Conservation (phyloP, 2,329 filamentous ascomycete genomes). For the Diaporthe nobilis region DNA sequence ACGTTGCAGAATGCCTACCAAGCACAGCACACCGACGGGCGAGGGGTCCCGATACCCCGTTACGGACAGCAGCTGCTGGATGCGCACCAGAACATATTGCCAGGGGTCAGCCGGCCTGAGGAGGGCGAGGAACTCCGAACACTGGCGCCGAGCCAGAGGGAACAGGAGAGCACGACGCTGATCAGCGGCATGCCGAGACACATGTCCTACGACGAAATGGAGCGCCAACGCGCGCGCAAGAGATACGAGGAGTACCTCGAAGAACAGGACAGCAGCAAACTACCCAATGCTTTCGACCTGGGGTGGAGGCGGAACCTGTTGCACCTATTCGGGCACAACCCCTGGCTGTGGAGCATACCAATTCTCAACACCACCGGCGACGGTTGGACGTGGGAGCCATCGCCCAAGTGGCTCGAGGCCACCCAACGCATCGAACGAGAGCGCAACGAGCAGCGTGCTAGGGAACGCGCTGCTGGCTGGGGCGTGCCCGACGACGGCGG, state of each 20-base stretch:
- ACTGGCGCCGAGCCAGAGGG: conserved; percentile 35
- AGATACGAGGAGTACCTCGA: conserved; percentile 84
- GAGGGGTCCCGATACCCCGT: conserved; percentile 66
- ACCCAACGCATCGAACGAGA: conserved; percentile 73
- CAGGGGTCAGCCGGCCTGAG: conserved; percentile 84
- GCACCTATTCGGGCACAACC: conserved; percentile 84
- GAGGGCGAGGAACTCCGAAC: conserved; percentile 78
- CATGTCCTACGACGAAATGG: conserved; percentile 68
- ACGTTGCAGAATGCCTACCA: conserved; percentile 76
- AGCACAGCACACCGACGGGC: conserved; percentile 66
- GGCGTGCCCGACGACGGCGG: conserved; percentile 58
- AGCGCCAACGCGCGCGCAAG: conserved; percentile 67
- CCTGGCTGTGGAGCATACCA: conserved; percentile 83
- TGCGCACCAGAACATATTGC: conserved; percentile 84
- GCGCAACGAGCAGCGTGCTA: conserved; percentile 70
- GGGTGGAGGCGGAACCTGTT: conserved; percentile 84
- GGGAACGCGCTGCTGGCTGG: conserved; percentile 79
- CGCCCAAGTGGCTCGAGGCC: conserved; percentile 81
- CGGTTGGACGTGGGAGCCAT: conserved; percentile 95
- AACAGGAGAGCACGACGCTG: conserved; percentile 38
- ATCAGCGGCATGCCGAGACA: conserved; percentile 56
- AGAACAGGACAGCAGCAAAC: conserved; percentile 86
- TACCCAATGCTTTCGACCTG: conserved; percentile 94
- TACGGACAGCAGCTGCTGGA: conserved; percentile 83
- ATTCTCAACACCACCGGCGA: conserved; percentile 89